Evolutionary conservation across 2,329 filamentous ascomycete species (phyloP), one percentile per base, ranked within the genome.

Genomic region (Cytospora piceicola): DNA sequence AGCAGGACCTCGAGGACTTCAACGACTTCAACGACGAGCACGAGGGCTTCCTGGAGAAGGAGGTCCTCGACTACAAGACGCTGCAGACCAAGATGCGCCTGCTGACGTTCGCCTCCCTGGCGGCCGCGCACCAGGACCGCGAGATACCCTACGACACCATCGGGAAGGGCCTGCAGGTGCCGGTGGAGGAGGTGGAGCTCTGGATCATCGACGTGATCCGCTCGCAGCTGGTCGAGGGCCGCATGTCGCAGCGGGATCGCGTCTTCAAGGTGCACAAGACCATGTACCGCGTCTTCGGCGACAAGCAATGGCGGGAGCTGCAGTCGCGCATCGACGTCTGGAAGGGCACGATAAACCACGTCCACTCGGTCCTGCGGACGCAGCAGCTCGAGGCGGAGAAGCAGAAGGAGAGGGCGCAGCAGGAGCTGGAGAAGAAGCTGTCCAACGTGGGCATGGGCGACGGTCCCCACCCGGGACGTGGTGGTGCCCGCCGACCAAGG

Each of bases 201-300:
- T 99, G 95, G 95, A 93, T 96, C 71, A 99, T 99, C 74, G 95
- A 99, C 77, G 94, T 96, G 72, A 97, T 99, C 80, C 92, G 95
- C 71, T 93, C 94, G 57, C 93, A 94, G 39, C 88, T 99, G 46
- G 92, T 99, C 61, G 95, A 99, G 83, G 95, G 95, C 76, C 96
- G 96, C 81, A 88, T 99, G 72, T 95, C 91, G 66, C 95, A 99
- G 82, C 86, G 94, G 77, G 93, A 93, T 77, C 88, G 92, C 77
- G 91, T 94, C 69, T 98, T 99, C 85, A 85, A 97, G 62, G 93
- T 99, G 69, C 95, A 99, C 84, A 89, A 95, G 77, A 93, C 93
- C 73, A 97, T 93, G 67, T 97, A 98, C 85, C 90, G 95, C 69
- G 94, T 97, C 63, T 99, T 99, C 75, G 93, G 93, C 72, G 93